phyloP scores from a whole-genome alignment of 352 stramenopile genomes.

The Saprolegnia diclina region DNA sequence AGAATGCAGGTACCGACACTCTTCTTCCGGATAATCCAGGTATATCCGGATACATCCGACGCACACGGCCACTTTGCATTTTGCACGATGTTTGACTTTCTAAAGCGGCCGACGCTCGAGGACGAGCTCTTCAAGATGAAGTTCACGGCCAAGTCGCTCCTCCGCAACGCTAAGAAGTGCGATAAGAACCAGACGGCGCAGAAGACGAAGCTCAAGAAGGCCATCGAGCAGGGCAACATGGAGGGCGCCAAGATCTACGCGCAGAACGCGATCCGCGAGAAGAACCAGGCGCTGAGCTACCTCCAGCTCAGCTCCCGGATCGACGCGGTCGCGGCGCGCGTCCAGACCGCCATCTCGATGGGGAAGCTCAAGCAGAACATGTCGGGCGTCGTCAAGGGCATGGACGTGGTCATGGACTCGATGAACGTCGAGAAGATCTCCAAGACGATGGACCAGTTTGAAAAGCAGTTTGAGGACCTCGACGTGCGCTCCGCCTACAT shows the following conservation, averaged over 20 bases:
- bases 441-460: conserved; percentile 97
- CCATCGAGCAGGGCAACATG: conserved; percentile 94
- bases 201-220: conserved; percentile 96
- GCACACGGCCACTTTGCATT: conserved; percentile 2
- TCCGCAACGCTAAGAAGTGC: conserved; percentile 94
- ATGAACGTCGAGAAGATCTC: conserved; percentile 99
- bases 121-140: conserved; percentile 89
- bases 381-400: conserved; percentile 94
- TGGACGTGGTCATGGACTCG: conserved; percentile 93
- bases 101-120: conserved; percentile 47
- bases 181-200: conserved; percentile 95
- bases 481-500: conserved; percentile 98
- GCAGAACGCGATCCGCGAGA: conserved; percentile 83
- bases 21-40: background rate
- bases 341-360: conserved; percentile 97
- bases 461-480: conserved; percentile 98
- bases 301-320: conserved; percentile 93
- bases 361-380: conserved; percentile 92
- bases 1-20: background rate
- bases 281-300: conserved; percentile 92
- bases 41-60: background rate
- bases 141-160: conserved; percentile 84
- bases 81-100: conserved; percentile 19
- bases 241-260: conserved; percentile 98
- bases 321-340: conserved; percentile 92